Evolutionary conservation across 2,329 filamentous ascomycete species (phyloP).

Genomic region (Epichloe elymi): DNA sequence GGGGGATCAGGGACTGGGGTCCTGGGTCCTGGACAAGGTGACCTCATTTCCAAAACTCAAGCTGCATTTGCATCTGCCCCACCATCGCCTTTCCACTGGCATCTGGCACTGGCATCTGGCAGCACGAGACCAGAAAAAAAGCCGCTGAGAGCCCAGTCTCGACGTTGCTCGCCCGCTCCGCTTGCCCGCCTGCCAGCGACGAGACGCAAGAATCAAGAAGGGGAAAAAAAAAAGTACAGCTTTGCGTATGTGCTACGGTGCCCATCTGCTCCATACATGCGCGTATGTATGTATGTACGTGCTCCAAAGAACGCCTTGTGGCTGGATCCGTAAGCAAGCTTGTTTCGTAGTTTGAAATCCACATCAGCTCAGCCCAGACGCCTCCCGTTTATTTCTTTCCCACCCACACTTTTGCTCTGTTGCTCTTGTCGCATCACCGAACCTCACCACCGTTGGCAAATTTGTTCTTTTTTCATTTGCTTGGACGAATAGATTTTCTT

Average conservation of each 20-base stretch:
- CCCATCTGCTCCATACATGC: no score
- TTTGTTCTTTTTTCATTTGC: neutral
- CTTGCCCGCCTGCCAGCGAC: neutral
- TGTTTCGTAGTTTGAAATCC: neutral
- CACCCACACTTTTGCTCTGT: neutral
- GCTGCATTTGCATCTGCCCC: neutral
- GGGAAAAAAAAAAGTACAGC: no score
- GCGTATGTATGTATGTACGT: no score
- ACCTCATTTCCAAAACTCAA: constrained; percentile 1
- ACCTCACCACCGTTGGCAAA: neutral
- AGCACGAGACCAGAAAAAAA: neutral
- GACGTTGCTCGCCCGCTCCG: neutral
- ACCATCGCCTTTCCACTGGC: neutral
- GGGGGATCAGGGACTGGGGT: neutral
- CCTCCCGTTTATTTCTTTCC: neutral
- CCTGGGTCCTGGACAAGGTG: neutral
- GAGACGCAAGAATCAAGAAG: neutral
- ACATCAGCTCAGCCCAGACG: neutral
- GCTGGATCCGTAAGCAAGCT: neutral
- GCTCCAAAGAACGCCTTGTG: no score
- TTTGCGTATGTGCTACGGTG: no score
- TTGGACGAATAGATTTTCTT: neutral
- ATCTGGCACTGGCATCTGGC: neutral
- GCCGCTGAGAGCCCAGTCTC: neutral
- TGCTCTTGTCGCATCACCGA: neutral